Evolutionary conservation across 2,329 filamentous ascomycete genomes (phyloP).

Genomic region (Ceratocystis papillata): DNA sequence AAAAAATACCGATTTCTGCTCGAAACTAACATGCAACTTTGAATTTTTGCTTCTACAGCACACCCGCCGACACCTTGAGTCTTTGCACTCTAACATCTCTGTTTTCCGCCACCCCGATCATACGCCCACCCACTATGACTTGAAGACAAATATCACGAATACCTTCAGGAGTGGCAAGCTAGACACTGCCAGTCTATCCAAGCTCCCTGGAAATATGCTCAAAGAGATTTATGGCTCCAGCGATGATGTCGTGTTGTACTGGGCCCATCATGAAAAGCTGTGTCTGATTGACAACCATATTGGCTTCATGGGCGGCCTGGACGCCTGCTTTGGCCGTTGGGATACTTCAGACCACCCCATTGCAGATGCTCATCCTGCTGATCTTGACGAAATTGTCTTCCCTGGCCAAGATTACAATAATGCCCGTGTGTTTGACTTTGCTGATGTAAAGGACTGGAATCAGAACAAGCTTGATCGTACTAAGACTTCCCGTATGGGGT

Average conservation of each 20-base stretch:
- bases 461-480: slow-evolving; percentile 78
- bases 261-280: slow-evolving; percentile 90
- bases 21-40: background rate
- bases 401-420: slow-evolving; percentile 93
- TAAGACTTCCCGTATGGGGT: slow-evolving; percentile 76
- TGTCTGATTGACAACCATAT: slow-evolving; percentile 67
- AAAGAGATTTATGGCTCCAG: slow-evolving; percentile 72
- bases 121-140: slow-evolving; percentile 57
- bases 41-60: slow-evolving; percentile 39
- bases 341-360: slow-evolving; percentile 66
- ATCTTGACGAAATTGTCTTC: slow-evolving; percentile 67
- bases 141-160: slow-evolving; percentile 57
- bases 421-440: slow-evolving; percentile 70
- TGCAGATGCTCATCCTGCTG: slow-evolving; percentile 67
- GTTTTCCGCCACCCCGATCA: slow-evolving; percentile 91
- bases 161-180: slow-evolving; percentile 40
- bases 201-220: slow-evolving; percentile 60
- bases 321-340: slow-evolving; percentile 80
- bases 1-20: background rate
- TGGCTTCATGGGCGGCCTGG: slow-evolving; percentile 85
- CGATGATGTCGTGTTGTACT: slow-evolving; percentile 74
- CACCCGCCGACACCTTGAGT: slow-evolving; percentile 69
- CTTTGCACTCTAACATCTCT: slow-evolving; percentile 68
- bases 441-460: slow-evolving; percentile 65
- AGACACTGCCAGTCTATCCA: slow-evolving; percentile 46